Base-by-base conservation (phyloP, 106 monocot species). In the Ottelia alismoides region DNA sequence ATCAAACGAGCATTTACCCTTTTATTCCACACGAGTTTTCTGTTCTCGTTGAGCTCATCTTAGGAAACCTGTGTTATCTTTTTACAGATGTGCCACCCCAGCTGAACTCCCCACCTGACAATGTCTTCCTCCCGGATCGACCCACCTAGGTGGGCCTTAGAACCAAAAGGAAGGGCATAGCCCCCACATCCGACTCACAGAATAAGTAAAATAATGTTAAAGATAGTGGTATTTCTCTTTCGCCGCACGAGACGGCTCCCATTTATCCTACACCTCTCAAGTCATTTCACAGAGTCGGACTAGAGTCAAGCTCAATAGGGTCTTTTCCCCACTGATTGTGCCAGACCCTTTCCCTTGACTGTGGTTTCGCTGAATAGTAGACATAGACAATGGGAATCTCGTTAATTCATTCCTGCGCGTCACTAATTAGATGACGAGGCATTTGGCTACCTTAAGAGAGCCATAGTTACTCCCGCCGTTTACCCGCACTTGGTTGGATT, bases 391-490 rank as follows among this genome's bases (percentile, higher is more conserved):
- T 79, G 79, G 65, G 74, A 65, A 74, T 79, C 70, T 79, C 64
- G 66, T 74, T 79, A 70, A 79, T 74, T 72, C 68, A 78, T 74
- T 74, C 70, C 65, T 80, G 67, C 58, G 51, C 50, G 29, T 80
- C 80, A 79, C 74, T 74, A 79, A 79, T 79, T 74, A 79, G 70
- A 70, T 79, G 70, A 79, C 57, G 78, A 78, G 68, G 58, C 78
- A 84, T 84, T 84, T 84, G 72, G 57, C 84, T 84, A 84, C 75
- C 84, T 84, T 84, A 84, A 84, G 75, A 75, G 78, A 84, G 78
- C 78, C 78, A 78, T 84, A 84, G 72, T 84, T 84, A 84, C 84
- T 84, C 72, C 75, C 60, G 58, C 51, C 71, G 62, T 82, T 77
- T 82, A 82, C 77, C 77, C 73, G 62, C 59, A 71, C 76, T 83